Base-by-base conservation (phyloP, 1,139 yeast species). In the Tardiomyces blankii region DNA sequence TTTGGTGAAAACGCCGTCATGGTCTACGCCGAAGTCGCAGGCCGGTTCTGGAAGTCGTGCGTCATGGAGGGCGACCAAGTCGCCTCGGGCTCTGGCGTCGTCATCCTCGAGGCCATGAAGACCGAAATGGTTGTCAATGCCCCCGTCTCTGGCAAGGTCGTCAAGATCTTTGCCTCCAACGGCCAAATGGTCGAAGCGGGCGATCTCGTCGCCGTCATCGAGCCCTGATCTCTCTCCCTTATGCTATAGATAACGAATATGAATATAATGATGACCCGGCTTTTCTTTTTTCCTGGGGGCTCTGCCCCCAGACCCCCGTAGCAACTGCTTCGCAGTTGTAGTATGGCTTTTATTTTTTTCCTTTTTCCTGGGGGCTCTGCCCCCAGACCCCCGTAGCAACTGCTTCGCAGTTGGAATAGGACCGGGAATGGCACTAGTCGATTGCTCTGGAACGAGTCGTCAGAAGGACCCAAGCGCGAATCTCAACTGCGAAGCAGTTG, bases 151-250 rank as follows among this genome's bases (percentile, higher is more conserved):
- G 97, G 97, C 55, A 85, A 77, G 60, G 91, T 91, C 18, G 67
- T 78, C 44, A 85, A 86, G 68, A 72, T 91, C 42, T 68, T 80
- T 51, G 95, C 85, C 63, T 73, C 73, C 51, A 86, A 86, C 59
- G 97, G 97, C 56, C 96, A 89, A 60, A 85, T 89, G 85, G 95
- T 89, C 40, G 96, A 89, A 50, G 87, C 95, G 27, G 97, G 97
- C 50, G 97, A 89, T 62, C 67, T 88, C 53, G 95, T 91, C 41
- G 96, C 84, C 39, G 93, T 88, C 21, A 66, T 83, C 41, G 67
- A 65, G 58, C 66, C 65, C 13, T 55, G 44, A 32, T 2, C 13
- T 16, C 14, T 11, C 13, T 12, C 13, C 4, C 13, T 11, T 28
- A 28, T 11, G 32, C 13, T 28, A 4, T 28, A 13, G n/a, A 28